These are phyloP conservation scores for Phytophthora sp. DNA, from an alignment of 352 stramenopile species.

Conservation along the genomic window DNA sequence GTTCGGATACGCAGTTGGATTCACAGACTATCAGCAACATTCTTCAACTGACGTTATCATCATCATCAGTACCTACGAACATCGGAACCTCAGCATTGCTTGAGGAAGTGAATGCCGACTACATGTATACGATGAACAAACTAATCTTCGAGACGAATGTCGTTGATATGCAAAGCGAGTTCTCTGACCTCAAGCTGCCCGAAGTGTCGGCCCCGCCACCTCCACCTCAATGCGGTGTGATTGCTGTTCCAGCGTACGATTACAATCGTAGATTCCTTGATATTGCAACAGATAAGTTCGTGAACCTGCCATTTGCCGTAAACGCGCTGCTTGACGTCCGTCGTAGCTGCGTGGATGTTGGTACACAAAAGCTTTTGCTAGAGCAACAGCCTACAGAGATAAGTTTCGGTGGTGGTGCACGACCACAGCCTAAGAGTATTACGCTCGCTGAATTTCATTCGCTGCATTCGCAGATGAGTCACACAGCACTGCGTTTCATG, in stretches of 20 bases:
- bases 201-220: slow-evolving; percentile 17
- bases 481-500: slow-evolving; percentile 76
- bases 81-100: slow-evolving; percentile 71
- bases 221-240: slow-evolving; percentile 57
- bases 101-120: slow-evolving; percentile 91
- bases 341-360: slow-evolving; percentile 69
- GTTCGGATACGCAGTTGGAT: slow-evolving; percentile 67
- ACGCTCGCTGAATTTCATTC: slow-evolving; percentile 76
- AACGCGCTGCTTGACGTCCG: slow-evolving; percentile 78
- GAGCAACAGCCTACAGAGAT: slow-evolving; percentile 72
- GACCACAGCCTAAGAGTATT: slow-evolving; percentile 59
- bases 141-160: slow-evolving; percentile 88
- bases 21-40: slow-evolving; percentile 77
- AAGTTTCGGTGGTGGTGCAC: slow-evolving; percentile 47
- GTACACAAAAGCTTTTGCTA: slow-evolving; percentile 65
- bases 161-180: slow-evolving; percentile 64
- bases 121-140: slow-evolving; percentile 94
- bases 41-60: slow-evolving; percentile 69
- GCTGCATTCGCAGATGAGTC: slow-evolving; percentile 71
- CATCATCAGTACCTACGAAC: slow-evolving; percentile 53
- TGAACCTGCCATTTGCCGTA: slow-evolving; percentile 76
- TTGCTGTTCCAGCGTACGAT: slow-evolving; percentile 59
- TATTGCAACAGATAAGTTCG: slow-evolving; percentile 67
- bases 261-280: slow-evolving; percentile 73
- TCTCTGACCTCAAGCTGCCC: slow-evolving; percentile 57